phyloP scores from a whole-genome alignment of 768 basidiomycete species.

The Boletus sensibilis region DNA sequence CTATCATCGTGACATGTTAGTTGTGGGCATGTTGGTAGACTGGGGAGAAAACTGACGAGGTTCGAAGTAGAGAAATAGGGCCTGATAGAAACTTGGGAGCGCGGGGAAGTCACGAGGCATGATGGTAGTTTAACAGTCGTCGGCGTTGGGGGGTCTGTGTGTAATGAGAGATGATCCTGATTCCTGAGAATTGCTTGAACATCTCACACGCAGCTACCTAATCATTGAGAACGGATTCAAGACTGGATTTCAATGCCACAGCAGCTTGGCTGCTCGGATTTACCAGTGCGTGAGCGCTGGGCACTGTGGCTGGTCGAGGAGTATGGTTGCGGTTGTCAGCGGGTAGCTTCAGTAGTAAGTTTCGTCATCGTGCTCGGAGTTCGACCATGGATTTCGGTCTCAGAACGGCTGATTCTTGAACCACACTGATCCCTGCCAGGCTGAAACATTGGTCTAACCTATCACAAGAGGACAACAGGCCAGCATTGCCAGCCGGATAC shows the following conservation, averaged over 20 bases:
- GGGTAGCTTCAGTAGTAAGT: no score
- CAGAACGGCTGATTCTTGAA: background rate
- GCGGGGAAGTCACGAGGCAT: conserved; percentile 46
- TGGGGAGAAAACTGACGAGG: conserved; percentile 42
- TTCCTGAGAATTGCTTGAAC: background rate
- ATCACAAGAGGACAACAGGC: background rate
- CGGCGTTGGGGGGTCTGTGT: no score
- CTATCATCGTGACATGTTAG: conserved; percentile 29
- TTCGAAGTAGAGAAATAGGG: conserved; percentile 64
- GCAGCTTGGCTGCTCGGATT: no score
- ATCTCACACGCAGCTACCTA: background rate
- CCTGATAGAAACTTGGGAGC: conserved; percentile 59
- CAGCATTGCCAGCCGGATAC: no score
- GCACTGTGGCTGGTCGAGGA: no score
- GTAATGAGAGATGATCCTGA: background rate
- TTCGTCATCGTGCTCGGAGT: no score
- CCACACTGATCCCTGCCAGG: background rate
- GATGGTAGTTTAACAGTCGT: background rate
- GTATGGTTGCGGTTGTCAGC: no score
- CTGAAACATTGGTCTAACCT: background rate
- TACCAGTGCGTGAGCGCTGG: no score
- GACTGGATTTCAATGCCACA: background rate
- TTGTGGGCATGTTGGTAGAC: conserved; percentile 9
- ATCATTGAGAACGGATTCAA: background rate
- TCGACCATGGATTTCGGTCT: no score